A percentile compares a stretch with the other conserved stretches of the same genome.
Conservation (phyloP, 2,329 filamentous ascomycete genomes). For the Sporothrix mexicana region DNA sequence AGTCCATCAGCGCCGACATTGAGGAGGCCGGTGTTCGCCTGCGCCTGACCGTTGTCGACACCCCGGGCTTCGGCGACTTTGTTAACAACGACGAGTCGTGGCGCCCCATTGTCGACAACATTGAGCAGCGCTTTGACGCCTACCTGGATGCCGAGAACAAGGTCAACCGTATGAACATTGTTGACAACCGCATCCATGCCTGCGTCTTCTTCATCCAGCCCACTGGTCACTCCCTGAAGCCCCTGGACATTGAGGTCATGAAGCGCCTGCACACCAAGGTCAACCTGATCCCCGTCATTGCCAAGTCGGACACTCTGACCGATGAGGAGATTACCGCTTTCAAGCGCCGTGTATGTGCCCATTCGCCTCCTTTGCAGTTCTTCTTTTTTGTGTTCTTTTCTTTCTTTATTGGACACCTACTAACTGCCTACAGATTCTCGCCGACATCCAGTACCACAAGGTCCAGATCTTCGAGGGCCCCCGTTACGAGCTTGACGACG, state of each 20-base stretch:
- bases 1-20: slow-evolving; percentile 94
- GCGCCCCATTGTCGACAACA: slow-evolving; percentile 99
- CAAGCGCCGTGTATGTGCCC: slow-evolving; percentile 89
- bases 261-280: slow-evolving; percentile 99
- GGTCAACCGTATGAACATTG: slow-evolving; percentile 99
- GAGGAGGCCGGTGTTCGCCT: slow-evolving; percentile 98
- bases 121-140: slow-evolving; percentile 97
- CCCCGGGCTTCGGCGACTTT: slow-evolving; percentile 97
- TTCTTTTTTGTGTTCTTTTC: neutral
- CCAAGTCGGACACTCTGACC: slow-evolving; percentile 96
- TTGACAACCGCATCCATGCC: slow-evolving; percentile 98
- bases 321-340: slow-evolving; percentile 94
- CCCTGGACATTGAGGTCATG: slow-evolving; percentile 99
- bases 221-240: slow-evolving; percentile 97
- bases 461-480: slow-evolving; percentile 99
- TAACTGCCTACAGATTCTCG: slow-evolving; percentile 72
- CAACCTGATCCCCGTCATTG: slow-evolving; percentile 98
- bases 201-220: slow-evolving; percentile 99
- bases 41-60: slow-evolving; percentile 95
- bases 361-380: slow-evolving; percentile 51
- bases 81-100: slow-evolving; percentile 99
- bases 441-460: slow-evolving; percentile 94
- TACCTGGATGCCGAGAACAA: slow-evolving; percentile 99
- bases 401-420: neutral
- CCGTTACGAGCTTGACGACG: slow-evolving; percentile 97